Evolutionary conservation across 345 rosid species (phyloP).

Genomic region (Angophora floribunda): DNA sequence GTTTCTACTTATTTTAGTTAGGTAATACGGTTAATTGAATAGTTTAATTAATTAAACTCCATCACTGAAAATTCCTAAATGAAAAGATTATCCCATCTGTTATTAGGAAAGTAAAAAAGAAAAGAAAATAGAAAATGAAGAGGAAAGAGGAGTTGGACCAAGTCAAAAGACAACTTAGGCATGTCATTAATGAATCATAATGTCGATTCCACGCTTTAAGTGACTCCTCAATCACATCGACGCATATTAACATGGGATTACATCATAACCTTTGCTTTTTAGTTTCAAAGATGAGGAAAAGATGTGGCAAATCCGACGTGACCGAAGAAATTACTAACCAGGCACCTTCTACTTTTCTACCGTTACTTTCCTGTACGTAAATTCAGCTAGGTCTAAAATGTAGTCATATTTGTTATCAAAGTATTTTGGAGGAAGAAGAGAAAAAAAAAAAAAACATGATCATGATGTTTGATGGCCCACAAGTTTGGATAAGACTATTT

Average conservation of each 20-base stretch:
- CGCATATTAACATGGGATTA: background rate
- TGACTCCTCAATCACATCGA: background rate
- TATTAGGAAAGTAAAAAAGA: background rate
- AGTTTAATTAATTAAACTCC: background rate
- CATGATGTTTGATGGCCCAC: background rate
- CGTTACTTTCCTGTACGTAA: background rate
- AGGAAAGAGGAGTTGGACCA: background rate
- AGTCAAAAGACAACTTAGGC: background rate
- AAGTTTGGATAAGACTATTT: background rate
- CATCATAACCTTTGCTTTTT: background rate
- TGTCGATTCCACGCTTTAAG: background rate
- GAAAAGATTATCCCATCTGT: background rate
- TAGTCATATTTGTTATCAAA: background rate
- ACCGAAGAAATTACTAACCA: background rate
- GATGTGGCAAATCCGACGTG: background rate
- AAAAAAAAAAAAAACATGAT: background rate
- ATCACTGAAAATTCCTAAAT: background rate
- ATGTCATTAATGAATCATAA: background rate
- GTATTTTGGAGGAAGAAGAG: background rate
- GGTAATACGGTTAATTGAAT: background rate
- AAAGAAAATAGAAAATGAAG: background rate
- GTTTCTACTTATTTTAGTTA: background rate
- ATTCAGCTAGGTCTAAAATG: too few relatives aligned
- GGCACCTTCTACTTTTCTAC: background rate
- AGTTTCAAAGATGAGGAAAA: background rate